Conservation (phyloP, 768 basidiomycete species). For the Lyophyllum decastes region DNA sequence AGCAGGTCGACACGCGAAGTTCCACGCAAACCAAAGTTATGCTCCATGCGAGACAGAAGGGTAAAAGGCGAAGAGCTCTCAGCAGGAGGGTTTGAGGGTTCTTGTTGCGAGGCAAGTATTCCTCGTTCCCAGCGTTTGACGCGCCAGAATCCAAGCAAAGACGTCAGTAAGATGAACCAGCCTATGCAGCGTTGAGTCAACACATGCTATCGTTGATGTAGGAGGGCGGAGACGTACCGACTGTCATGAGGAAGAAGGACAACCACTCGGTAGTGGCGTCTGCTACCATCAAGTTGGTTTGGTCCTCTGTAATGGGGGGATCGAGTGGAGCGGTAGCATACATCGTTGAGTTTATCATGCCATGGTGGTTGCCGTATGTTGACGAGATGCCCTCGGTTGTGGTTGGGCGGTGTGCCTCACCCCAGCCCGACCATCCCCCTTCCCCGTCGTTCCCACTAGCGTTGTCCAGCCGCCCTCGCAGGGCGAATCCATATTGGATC, state of each 20-base stretch:
- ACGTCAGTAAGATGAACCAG: slow-evolving; percentile 88
- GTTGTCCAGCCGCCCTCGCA: slow-evolving; percentile 57
- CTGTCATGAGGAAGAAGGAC: slow-evolving; percentile 92
- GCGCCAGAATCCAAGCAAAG: slow-evolving; percentile 87
- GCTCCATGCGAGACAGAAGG: slow-evolving; percentile 39
- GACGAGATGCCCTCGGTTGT: slow-evolving; percentile 48
- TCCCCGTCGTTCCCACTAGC: slow-evolving; percentile 32
- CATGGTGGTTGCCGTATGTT: slow-evolving; percentile 33
- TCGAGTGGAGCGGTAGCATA: slow-evolving; percentile 15
- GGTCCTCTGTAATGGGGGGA: slow-evolving; percentile 35
- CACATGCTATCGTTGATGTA: background rate
- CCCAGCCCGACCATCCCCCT: slow-evolving; percentile 34
- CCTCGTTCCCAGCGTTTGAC: slow-evolving; percentile 88
- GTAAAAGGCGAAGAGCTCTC: slow-evolving; percentile 17
- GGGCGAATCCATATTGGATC: slow-evolving; percentile 91
- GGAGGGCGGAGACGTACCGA: slow-evolving; percentile 45
- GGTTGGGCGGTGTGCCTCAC: slow-evolving; percentile 33
- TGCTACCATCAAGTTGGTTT: slow-evolving; percentile 41
- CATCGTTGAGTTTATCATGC: slow-evolving; percentile 10
- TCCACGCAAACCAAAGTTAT: slow-evolving; percentile 39
- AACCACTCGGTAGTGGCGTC: slow-evolving; percentile 90
- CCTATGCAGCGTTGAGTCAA: slow-evolving; percentile 36
- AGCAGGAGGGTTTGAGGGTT: slow-evolving; percentile 24
- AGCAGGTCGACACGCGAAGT: slow-evolving; percentile 42
- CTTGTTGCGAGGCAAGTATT: slow-evolving; percentile 60